These are phyloP conservation scores for Scleromitrula shiraiana DNA, from an alignment of 2,329 filamentous ascomycete genomes.

Conservation along the genomic window DNA sequence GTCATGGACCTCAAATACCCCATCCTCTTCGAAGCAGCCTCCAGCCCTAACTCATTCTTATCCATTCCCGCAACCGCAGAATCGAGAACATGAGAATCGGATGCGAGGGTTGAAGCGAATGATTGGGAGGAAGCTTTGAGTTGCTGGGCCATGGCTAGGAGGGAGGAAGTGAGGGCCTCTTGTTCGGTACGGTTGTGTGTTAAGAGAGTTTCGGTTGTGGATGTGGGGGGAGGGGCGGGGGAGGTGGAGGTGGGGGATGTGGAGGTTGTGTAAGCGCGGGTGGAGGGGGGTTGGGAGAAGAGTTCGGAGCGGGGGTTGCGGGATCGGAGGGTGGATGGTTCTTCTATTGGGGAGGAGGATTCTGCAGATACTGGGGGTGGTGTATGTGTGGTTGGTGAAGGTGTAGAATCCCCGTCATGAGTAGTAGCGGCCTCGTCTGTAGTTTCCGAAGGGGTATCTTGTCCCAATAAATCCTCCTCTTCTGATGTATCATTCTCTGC, in stretches of 20 bases:
- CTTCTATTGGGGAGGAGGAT: conserved; percentile 2
- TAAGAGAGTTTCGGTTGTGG: conserved; percentile 62
- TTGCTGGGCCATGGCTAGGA: conserved; percentile 70
- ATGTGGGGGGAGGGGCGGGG: conserved; percentile 39
- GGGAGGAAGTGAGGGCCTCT: conserved; percentile 69
- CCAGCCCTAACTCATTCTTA: conserved; percentile 67
- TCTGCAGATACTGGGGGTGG: background rate
- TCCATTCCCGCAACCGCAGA: conserved; percentile 69
- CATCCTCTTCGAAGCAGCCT: conserved; percentile 70
- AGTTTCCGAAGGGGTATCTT: conserved; percentile 42
- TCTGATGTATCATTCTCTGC: conserved; percentile 33
- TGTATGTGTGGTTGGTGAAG: conserved; percentile 12
- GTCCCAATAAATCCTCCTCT: conserved; percentile 49
- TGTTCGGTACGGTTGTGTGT: conserved; percentile 74
- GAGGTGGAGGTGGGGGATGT: conserved; percentile 16
- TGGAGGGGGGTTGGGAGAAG: background rate
- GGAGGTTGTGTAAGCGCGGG: background rate
- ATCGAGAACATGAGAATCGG: conserved; percentile 62
- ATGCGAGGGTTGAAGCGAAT: conserved; percentile 64
- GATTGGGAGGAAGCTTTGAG: conserved; percentile 68
- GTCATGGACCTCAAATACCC: conserved; percentile 69
- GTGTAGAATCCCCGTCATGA: conserved; percentile 4
- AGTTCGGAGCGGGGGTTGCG: conserved; percentile 12
- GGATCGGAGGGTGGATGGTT: conserved; percentile 21
- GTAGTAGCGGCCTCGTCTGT: conserved; percentile 12